phyloP scores from a whole-genome alignment of 768 basidiomycete species.

The Lanmaoa pseudosensibilis region DNA sequence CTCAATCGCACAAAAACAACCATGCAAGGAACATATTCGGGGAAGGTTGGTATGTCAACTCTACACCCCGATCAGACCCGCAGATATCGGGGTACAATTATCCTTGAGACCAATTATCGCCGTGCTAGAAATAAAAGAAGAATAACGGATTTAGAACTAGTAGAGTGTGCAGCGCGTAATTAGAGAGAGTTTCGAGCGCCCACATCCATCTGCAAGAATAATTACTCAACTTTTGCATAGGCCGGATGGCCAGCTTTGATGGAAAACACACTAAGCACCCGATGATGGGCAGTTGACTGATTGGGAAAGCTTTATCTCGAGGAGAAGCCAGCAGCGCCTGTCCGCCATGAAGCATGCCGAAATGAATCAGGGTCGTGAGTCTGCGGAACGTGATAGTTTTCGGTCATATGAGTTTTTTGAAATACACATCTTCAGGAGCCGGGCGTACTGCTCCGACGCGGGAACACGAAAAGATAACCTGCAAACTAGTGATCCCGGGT shows the following conservation, averaged over 20 bases:
- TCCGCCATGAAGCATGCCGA: slow-evolving; percentile 25
- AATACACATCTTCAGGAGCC: not conserved
- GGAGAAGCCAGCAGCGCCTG: slow-evolving; percentile 4
- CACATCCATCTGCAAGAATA: not conserved
- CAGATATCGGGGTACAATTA: slow-evolving; percentile 3
- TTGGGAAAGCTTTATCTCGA: slow-evolving; percentile 21
- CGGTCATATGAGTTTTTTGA: slow-evolving; percentile 1
- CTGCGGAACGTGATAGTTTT: slow-evolving; percentile 3
- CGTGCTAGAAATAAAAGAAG: slow-evolving; percentile 3
- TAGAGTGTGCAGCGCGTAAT: not conserved
- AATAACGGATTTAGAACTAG: not conserved
- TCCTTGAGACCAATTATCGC: slow-evolving; percentile 1
- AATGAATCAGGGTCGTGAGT: slow-evolving; percentile 31
- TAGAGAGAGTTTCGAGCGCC: not conserved
- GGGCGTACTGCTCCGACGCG: not conserved
- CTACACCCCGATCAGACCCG: slow-evolving; percentile 2
- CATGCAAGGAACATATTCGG: not conserved
- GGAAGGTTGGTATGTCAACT: not conserved
- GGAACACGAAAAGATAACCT: not conserved
- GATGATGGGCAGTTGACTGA: slow-evolving; percentile 8
- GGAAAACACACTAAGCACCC: not conserved
- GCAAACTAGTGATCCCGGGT: not conserved
- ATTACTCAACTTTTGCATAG: not conserved
- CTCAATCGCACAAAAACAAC: not conserved
- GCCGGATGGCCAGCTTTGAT: slow-evolving; percentile 4